Conservation (phyloP, 1,284 basidiomycete species). For the Cutaneotrichosporon cavernicola region DNA sequence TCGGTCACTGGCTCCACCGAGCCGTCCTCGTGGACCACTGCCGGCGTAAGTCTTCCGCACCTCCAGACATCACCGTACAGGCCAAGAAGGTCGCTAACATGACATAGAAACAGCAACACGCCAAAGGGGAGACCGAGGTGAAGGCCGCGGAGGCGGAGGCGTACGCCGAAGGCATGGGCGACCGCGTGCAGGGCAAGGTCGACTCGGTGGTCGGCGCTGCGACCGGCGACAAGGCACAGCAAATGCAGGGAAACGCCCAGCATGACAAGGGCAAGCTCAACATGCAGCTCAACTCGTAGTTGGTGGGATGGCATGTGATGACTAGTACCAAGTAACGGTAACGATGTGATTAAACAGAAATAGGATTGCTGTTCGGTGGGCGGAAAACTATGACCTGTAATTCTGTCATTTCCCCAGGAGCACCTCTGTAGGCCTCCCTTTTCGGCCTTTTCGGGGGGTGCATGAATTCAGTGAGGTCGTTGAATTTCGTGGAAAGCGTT, state of each 20-base stretch:
- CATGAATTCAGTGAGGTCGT: too few relatives aligned
- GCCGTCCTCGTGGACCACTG: slow-evolving; percentile 28
- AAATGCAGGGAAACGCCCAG: slow-evolving; percentile 58
- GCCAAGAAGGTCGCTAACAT: slow-evolving; percentile 44
- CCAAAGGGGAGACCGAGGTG: slow-evolving; percentile 60
- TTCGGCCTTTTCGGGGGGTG: too few relatives aligned
- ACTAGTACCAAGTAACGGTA: neutral
- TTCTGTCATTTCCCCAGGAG: too few relatives aligned
- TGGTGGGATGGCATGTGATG: neutral
- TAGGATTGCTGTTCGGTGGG: neutral
- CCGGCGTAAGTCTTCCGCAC: slow-evolving; percentile 8
- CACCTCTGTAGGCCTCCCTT: too few relatives aligned
- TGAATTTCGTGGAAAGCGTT: too few relatives aligned
- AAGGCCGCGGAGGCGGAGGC: slow-evolving; percentile 49
- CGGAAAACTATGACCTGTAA: neutral
- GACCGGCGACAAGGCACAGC: slow-evolving; percentile 64
- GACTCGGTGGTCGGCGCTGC: slow-evolving; percentile 65
- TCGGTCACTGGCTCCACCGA: slow-evolving; percentile 52
- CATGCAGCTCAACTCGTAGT: slow-evolving; percentile 38
- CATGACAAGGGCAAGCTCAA: slow-evolving; percentile 64
- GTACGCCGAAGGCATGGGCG: slow-evolving; percentile 60
- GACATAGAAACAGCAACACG: slow-evolving; percentile 60
- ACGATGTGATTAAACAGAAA: neutral
- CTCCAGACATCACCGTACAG: neutral
- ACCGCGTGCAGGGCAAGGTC: slow-evolving; percentile 65